Evolutionary conservation across 2,329 filamentous ascomycete genomes (phyloP), one percentile per base, ranked within the genome.

Genomic region (Fusarium cyanostomum): DNA sequence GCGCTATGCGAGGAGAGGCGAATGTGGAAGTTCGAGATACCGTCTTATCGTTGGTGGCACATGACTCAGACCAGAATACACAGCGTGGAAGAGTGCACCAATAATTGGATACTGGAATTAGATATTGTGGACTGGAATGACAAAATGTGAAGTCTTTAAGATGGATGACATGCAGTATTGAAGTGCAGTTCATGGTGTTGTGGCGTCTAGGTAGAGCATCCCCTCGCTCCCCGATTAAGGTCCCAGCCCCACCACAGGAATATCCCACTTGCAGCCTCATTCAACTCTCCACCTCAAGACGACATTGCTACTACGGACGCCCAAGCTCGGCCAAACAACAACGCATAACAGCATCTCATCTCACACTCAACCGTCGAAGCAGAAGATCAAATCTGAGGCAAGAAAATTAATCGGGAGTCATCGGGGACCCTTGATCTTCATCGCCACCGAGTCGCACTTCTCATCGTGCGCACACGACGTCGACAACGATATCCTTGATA

Each of bases 191-290:
- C 10, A 11, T 63, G 41, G 49, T 56, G 45, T 60, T 56, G 61
- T 62, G 59, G 60, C 55, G 54, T 38, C 37, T 42, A 60, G 18
- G 7, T 8, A 34, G 7, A 34, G 51, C 16, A 26, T 49, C 57
- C 51, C 52, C 51, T 63, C 55, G 37, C 34, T n/a, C 24, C 45
- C 33, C 43, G 8, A 46, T 30, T 31, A 11, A 31, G 21, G 28
- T 21, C 43, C 43, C 26, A 44, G 64, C 59, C 64, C 64, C 64
- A 64, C 64, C 56, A 61, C 39, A 30, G 33, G 52, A 61, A 61
- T 64, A 64, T 64, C 62, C 53, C 55, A 64, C 56, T 56, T 61
- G 43, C 45, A 64, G 64, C 49, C 52, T 54, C 63, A 54, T 50
- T 35, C 56, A 61, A 46, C 63, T 61, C 42, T 64, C 56, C 38